These are phyloP conservation scores for Pelagomonas calceolata DNA, from an alignment of 108 stramenopile species.

Conservation along the genomic window DNA sequence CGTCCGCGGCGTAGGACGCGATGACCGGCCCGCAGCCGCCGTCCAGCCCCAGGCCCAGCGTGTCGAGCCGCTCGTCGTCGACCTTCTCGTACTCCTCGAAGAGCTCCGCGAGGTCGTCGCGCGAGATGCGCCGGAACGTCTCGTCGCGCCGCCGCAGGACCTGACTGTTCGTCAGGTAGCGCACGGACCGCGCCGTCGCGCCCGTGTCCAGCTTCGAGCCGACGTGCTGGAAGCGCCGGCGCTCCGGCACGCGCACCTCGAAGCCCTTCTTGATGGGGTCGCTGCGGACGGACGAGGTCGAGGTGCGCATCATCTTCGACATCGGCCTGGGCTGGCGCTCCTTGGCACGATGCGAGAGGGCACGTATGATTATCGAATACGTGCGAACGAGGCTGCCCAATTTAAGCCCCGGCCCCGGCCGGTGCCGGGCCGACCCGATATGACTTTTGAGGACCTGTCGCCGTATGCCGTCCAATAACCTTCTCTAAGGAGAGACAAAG, in stretches of 20 bases:
- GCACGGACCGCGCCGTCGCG: not conserved
- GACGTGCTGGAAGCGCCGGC: not conserved
- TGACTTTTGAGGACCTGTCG: no score
- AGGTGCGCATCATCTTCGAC: no score
- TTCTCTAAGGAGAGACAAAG: no score
- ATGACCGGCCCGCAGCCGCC: not conserved
- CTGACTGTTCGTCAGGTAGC: not conserved
- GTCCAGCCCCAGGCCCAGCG: not conserved
- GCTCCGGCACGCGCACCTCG: not conserved
- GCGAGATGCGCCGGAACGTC: not conserved
- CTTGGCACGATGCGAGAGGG: no score
- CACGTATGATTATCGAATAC: no score
- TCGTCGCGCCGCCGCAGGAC: not conserved
- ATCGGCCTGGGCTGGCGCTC: no score
- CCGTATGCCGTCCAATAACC: no score
- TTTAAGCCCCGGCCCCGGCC: no score
- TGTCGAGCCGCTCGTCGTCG: not conserved
- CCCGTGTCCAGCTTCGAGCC: not conserved
- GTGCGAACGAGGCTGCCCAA: no score
- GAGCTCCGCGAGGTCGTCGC: not conserved
- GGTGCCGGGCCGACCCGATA: no score
- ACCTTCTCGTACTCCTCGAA: slow-evolving; percentile 1
- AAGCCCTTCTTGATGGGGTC: no score
- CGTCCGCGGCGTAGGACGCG: not conserved
- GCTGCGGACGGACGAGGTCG: no score